Evolutionary conservation across 108 stramenopile species (phyloP), one percentile per base, ranked within the genome.

Genomic region (Skeletonema costatum): DNA sequence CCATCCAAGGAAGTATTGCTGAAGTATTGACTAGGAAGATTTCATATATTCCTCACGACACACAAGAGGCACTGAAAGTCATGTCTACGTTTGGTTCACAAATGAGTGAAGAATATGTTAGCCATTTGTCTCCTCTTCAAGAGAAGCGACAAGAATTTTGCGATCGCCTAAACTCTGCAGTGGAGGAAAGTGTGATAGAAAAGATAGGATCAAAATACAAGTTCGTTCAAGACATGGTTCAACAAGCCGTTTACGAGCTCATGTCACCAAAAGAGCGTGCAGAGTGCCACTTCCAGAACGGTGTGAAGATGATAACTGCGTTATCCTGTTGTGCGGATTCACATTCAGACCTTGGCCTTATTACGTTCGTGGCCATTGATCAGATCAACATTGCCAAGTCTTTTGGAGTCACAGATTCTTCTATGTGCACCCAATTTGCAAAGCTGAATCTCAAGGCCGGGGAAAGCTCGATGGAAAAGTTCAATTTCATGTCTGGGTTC

Each of bases 1-100:
- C 64, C 10, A 25, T 77, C 4, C 70, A 68, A 38, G 76, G 64
- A 51, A 59, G 66, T 53, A 62, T 77, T 5, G 76, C 63, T 7
- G 21, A 44, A 31, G 64, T 63, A 44, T 70, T 77, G 30, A 36
- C 63, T 4, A 39, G 31, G 25, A 51, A 38, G 14, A 64, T 77
- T 29, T 36, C 17, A 12, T 41, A 64, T 5, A 16, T 77, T 3
- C 17, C 68, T 13, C 21, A 31, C n/a, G 63, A 77, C 12, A 41
- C 70, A 0, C 53, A 56, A 56, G 53, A 56, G 19, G 21, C 53
- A 29, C 25, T 56, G 53, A 56, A 56, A 56, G 53, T 56, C 0
- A 56, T 56, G 53, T 56, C 53, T 29, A 56, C 53, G 25, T 56
- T 56, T 56, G 53, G 53, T 29, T 56, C 53, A 8, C 53, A 56